A percentile compares a stretch with the other conserved stretches of the same genome.
Conservation (phyloP, 2,329 filamentous ascomycete species). For the Polytolypa hystricis region DNA sequence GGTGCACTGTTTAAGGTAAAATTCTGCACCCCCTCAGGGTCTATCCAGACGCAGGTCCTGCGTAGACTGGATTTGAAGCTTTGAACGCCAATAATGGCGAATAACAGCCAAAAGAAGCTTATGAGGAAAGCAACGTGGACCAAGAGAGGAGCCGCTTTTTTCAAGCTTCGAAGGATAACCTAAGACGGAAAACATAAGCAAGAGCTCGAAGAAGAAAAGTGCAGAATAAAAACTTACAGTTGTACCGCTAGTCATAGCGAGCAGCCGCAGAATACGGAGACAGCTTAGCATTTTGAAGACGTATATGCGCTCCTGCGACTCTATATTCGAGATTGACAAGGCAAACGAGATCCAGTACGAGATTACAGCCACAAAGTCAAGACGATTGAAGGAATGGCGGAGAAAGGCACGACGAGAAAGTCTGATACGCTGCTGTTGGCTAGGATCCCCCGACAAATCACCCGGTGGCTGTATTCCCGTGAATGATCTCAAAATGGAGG, state of each 20-base stretch:
- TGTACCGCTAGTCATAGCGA: conserved; percentile 86
- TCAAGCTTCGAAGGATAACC: conserved; percentile 89
- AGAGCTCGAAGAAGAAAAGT: not conserved
- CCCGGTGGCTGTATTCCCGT: conserved; percentile 58
- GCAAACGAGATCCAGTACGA: conserved; percentile 88
- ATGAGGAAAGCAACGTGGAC: conserved; percentile 91
- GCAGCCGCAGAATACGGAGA: conserved; percentile 79
- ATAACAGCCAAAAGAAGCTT: conserved; percentile 93
- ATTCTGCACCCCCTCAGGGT: conserved; percentile 39
- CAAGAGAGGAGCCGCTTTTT: conserved; percentile 84
- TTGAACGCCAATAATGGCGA: conserved; percentile 92
- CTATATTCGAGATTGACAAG: conserved; percentile 58
- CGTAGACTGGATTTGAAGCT: conserved; percentile 81
- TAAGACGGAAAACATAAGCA: conserved; percentile 25
- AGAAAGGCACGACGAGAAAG: conserved; percentile 86
- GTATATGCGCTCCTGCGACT: conserved; percentile 62
- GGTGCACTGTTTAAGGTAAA: conserved; percentile 39
- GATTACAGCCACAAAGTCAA: conserved; percentile 90
- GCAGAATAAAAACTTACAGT: conserved; percentile 47
- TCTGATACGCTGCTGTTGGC: conserved; percentile 72
- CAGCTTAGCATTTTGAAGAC: conserved; percentile 96
- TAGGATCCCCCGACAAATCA: conserved; percentile 47
- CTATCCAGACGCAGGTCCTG: conserved; percentile 68
- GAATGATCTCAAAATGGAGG: conserved; percentile 62
- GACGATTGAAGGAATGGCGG: conserved; percentile 86